Evolutionary conservation across 2,329 filamentous ascomycete species (phyloP), one percentile per base, ranked within the genome.

Genomic region (Sphaerulina populicola): DNA sequence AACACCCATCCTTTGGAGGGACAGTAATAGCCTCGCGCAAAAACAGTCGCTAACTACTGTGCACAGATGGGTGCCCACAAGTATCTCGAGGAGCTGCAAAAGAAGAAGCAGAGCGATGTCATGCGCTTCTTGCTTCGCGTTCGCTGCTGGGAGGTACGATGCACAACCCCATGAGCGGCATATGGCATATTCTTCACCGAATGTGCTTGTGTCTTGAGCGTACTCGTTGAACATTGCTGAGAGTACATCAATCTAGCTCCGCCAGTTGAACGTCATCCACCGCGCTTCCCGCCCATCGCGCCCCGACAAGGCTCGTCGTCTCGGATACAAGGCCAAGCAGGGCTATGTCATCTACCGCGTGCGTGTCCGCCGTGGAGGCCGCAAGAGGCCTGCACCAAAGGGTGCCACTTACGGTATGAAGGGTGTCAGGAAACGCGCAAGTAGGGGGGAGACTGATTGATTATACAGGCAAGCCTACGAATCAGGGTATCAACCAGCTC

Each of bases 101-200:
- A 98, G 89, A 96, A 95, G 88, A 98, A 98, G 89, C 93, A 98
- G 86, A 95, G 88, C 76, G 93, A 98, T 83, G 86, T 98, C 73
- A 88, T 97, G 81, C 90, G 90, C 81, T 98, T 98, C 84, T 86
- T 98, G 79, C 88, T 96, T 77, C 91, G 89, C 76, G 89, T 95
- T 74, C 90, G 93, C 80, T 98, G 93, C 90, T 98, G 93, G 93
- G 93, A 98, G 88, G 91, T 91, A 74, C 71, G 73, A 69, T 53
- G 56, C 58, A 45, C 54, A 51, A 47, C 23, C 36, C 47, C 57
- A 60, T 62, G 64, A 67, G 64, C 64, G 62, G 61, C 64, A 66
- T 64, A 66, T 56, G 54, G 51, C 49, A 50, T 33, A 39, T 50
- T 21, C 35, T 39, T 37, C 9, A 30, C 55, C 52, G 41, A 46